Conservation (phyloP, 768 basidiomycete species). For the Chiua virens region DNA sequence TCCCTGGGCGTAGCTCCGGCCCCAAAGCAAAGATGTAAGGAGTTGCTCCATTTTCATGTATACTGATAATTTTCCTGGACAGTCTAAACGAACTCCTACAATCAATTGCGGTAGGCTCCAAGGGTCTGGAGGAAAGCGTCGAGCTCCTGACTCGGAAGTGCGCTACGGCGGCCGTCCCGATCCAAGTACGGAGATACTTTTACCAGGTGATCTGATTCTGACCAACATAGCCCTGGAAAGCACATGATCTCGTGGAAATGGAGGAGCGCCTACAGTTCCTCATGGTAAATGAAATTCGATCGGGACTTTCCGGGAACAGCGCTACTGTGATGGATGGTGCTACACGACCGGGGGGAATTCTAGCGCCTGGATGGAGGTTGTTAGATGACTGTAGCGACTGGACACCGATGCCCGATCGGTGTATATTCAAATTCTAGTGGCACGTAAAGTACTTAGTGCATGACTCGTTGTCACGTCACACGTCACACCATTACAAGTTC, state of each 20-base stretch:
- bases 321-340: background rate
- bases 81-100: slow-evolving; percentile 24
- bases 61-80: slow-evolving; percentile 7
- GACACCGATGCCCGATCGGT: slow-evolving; percentile 71
- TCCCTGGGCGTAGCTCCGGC: slow-evolving; percentile 34
- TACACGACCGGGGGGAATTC: background rate
- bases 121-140: slow-evolving; percentile 18
- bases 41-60: background rate
- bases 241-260: slow-evolving; percentile 55
- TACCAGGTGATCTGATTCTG: background rate
- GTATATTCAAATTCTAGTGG: slow-evolving; percentile 33
- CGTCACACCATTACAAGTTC: slow-evolving; percentile 20
- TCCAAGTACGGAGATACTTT: slow-evolving; percentile 14
- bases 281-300: slow-evolving; percentile 19
- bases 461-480: slow-evolving; percentile 16
- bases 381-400: slow-evolving; percentile 46
- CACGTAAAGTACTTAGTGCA: background rate
- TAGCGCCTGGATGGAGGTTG: slow-evolving; percentile 51
- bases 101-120: slow-evolving; percentile 18
- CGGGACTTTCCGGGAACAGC: background rate
- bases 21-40: slow-evolving; percentile 36
- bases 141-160: slow-evolving; percentile 21
- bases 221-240: slow-evolving; percentile 48
- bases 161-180: background rate
- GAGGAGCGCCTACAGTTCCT: slow-evolving; percentile 47